phyloP scores from a whole-genome alignment of 768 basidiomycete species.

The Tylopilus sp. region DNA sequence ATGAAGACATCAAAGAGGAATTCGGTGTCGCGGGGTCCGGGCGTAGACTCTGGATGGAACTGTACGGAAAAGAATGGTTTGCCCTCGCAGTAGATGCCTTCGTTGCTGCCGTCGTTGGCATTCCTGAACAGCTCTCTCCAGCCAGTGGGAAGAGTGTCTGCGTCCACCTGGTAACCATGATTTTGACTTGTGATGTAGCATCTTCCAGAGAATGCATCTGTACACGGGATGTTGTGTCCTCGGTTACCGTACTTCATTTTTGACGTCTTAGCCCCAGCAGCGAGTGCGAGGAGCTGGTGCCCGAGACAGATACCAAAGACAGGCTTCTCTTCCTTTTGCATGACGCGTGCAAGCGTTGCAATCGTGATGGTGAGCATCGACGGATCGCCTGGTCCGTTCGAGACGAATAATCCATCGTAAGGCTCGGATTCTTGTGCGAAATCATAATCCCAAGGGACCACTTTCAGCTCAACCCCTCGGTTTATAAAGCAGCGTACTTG shows the following conservation, averaged over 20 bases:
- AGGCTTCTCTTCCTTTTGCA: conserved; percentile 73
- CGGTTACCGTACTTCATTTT: conserved; percentile 99
- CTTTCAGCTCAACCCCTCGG: conserved; percentile 93
- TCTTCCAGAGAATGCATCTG: conserved; percentile 85
- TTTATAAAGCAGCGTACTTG: conserved; percentile 94
- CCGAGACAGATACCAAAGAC: conserved; percentile 99
- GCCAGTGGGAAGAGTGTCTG: conserved; percentile 65
- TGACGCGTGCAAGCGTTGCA: conserved; percentile 56
- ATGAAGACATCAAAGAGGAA: conserved; percentile 99
- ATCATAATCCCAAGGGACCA: conserved; percentile 97
- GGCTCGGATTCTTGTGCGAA: conserved; percentile 74
- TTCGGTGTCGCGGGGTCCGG: conserved; percentile 96
- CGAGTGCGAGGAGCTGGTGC: conserved; percentile 93
- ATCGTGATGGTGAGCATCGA: conserved; percentile 77
- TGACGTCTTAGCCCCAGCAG: conserved; percentile 88
- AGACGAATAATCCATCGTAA: conserved; percentile 93
- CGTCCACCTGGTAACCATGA: conserved; percentile 95
- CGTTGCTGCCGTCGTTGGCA: conserved; percentile 96
- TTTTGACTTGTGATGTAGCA: conserved; percentile 99
- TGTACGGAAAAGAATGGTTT: conserved; percentile 99
- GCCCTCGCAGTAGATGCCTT: conserved; percentile 91
- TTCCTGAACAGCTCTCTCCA: conserved; percentile 97
- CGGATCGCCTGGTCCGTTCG: conserved; percentile 97
- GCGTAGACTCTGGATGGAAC: conserved; percentile 97
- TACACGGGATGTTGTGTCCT: conserved; percentile 98